phyloP scores from a whole-genome alignment of 2,329 filamentous ascomycete species.

The Colletotrichum costaricense region DNA sequence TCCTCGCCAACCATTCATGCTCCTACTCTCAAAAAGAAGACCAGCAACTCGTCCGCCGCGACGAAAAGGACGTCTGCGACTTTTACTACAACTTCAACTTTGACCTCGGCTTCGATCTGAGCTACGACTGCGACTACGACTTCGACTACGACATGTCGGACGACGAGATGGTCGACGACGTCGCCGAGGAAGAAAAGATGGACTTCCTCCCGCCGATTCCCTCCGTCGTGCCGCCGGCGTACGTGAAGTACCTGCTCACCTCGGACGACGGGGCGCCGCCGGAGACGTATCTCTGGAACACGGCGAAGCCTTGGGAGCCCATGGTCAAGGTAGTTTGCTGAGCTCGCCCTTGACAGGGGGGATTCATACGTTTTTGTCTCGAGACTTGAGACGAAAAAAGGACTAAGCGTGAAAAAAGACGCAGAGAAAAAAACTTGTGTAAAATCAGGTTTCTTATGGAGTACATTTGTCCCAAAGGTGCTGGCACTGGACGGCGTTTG shows the following conservation, averaged over 20 bases:
- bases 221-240: slow-evolving; percentile 43
- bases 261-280: slow-evolving; percentile 43
- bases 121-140: slow-evolving; percentile 3
- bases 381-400: too few species aligned
- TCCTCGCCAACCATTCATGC: too few species aligned
- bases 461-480: not conserved
- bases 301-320: slow-evolving; percentile 54
- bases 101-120: slow-evolving; percentile 28
- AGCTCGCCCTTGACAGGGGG: not conserved
- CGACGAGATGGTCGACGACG: slow-evolving; percentile 18
- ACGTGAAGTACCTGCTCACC: slow-evolving; percentile 48
- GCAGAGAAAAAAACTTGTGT: not conserved
- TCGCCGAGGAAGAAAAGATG: not conserved
- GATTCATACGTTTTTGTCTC: not conserved
- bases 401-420: not conserved
- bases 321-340: slow-evolving; percentile 53
- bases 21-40: not conserved
- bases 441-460: not conserved
- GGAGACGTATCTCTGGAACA: slow-evolving; percentile 55
- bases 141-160: not conserved
- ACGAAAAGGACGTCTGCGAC: slow-evolving; percentile 15
- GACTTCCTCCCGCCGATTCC: slow-evolving; percentile 22
- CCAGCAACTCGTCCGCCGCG: not conserved
- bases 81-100: slow-evolving; percentile 31
- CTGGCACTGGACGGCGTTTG: not conserved